A percentile compares a stretch with the other conserved stretches of the same genome.
Conservation (phyloP, 2,329 filamentous ascomycete species). For the Phyllosticta capitalensis region DNA sequence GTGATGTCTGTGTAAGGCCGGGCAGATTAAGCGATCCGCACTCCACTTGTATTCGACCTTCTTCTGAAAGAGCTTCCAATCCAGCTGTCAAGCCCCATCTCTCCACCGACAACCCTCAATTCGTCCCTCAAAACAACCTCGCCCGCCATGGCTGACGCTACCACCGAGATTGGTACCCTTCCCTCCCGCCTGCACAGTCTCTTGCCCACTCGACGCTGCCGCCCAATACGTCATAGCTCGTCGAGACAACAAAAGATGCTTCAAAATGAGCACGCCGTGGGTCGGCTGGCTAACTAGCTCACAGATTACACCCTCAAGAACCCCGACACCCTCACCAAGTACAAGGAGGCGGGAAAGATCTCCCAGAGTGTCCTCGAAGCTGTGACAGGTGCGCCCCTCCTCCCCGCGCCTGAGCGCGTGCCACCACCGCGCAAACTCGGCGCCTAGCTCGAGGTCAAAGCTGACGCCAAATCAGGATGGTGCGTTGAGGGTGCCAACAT, state of each 20-base stretch:
- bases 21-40: not conserved
- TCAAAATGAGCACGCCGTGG: not conserved
- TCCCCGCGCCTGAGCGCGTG: constrained; percentile 4
- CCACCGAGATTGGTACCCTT: constrained; percentile 3
- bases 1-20: not conserved
- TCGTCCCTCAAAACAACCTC: not conserved
- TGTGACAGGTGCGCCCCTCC: constrained; percentile 48
- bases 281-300: not conserved
- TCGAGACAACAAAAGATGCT: not conserved
- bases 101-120: constrained; percentile 1
- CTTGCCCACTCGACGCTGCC: not conserved
- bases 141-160: constrained; percentile 7
- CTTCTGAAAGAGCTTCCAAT: constrained; percentile 3
- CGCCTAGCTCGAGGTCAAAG: constrained; percentile 10
- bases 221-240: constrained; percentile 10
- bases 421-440: constrained; percentile 9
- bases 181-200: not conserved
- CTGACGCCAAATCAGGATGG: constrained; percentile 41
- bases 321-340: constrained; percentile 94
- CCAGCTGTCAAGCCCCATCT: not conserved
- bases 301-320: constrained; percentile 83
- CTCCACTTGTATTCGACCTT: not conserved
- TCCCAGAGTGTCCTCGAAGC: constrained; percentile 90
- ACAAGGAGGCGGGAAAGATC: constrained; percentile 93
- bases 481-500: constrained; percentile 84